Evolutionary conservation across 2,329 filamentous ascomycete species (phyloP), one percentile per base, ranked within the genome.

Genomic region (Sphaerostilbella broomeana): DNA sequence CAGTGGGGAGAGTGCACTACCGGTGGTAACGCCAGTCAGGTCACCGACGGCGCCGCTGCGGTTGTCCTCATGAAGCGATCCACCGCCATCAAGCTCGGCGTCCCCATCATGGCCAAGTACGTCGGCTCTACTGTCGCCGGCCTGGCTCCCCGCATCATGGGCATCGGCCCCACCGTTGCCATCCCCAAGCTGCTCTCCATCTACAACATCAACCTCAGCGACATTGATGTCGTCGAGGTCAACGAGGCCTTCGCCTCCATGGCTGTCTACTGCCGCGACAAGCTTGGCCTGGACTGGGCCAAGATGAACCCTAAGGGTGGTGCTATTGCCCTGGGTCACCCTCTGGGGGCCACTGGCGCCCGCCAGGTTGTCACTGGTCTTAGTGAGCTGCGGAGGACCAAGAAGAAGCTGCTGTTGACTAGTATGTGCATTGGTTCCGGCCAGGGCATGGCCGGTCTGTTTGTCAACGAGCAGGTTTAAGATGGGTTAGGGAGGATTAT

Each of bases 231-330:
- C 24, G 73, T 90, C 52, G 92, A 97, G 74, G 67, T 98, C 58
- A 98, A 98, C 70, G 92, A 98, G 74, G 92, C 92, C 2, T 98
- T 98, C 56, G 90, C 89, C 16, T 92, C 85, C 37, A 97, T 97
- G 92, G 89, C 87, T 1, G 89, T 95, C 20, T 97, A 95, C 75
- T 95, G 88, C 67, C 68, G 84, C 40, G 73, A 87, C 54, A 77
- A 69, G 49, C 72, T 92, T 35, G 77, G 77, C 49, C 68, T 90
- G 35, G 80, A 85, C 57, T 76, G 74, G 63, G 63, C 73, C 54
- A 90, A 88, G 77, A 76, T 92, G 73, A 92, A 92, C 67, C 75
- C 81, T 18, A 73, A 84, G 44, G 86, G 86, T 51, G 86, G 86
- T 47, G 86, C 86, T 49, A 90, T 92, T 57, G 86, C 86, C 3